Conservation (phyloP, 202 grass and related monocot species). For the Sporobolus alterniflorus region DNA sequence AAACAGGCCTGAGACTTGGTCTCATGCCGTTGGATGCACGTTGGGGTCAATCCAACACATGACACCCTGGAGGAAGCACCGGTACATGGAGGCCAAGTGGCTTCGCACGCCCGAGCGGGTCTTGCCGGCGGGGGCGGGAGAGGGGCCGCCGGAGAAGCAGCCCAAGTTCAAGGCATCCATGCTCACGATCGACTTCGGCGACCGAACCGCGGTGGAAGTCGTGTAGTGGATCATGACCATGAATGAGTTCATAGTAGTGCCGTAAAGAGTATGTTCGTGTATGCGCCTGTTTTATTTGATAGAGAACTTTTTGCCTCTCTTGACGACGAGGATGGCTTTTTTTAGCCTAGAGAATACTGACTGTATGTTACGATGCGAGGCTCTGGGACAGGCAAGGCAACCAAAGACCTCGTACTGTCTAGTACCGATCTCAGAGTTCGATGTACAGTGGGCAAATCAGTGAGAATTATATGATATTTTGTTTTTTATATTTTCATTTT, state of each 20-base stretch:
- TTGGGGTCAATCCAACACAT: too few relatives aligned
- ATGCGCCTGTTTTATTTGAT: neutral
- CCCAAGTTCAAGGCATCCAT: conserved; percentile 67
- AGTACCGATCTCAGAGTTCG: too few relatives aligned
- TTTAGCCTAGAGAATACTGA: too few relatives aligned
- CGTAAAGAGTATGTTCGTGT: neutral
- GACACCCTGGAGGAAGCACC: conserved; percentile 80
- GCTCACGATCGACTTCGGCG: conserved; percentile 69
- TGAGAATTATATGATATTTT: neutral
- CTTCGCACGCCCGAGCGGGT: conserved; percentile 56
- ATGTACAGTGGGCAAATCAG: neutral
- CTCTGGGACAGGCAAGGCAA: neutral
- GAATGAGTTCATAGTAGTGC: neutral
- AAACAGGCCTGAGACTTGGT: too few relatives aligned
- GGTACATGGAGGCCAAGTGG: conserved; percentile 90
- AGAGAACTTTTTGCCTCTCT: too few relatives aligned
- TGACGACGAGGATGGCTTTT: too few relatives aligned
- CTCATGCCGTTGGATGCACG: too few relatives aligned
- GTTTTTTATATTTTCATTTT: neutral
- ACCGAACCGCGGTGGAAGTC: conserved; percentile 43
- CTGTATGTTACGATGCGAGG: neutral
- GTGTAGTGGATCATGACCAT: neutral
- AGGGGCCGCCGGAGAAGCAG: conserved; percentile 15
- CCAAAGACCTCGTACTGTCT: neutral
- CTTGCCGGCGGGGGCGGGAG: neutral